Percentiles rank a stretch among this genome's conserved stretches.
phyloP scores from a whole-genome alignment of 768 basidiomycete genomes.

The Mycena galopus region DNA sequence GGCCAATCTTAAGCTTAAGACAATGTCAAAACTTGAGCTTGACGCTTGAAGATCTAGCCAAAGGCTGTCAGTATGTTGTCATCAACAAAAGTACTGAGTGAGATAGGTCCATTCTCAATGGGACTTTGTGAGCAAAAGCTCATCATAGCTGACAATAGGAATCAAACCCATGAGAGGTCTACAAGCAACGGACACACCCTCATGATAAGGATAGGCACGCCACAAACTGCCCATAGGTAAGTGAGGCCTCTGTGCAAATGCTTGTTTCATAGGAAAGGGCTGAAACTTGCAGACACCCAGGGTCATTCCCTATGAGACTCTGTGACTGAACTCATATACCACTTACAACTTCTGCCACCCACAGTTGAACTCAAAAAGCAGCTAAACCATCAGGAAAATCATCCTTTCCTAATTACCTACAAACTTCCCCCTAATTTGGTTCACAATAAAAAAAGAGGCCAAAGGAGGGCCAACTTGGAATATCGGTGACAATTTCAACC shows the following conservation, averaged over 20 bases:
- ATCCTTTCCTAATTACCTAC: no score
- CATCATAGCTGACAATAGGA: neutral
- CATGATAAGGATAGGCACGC: no score
- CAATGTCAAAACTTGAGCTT: no score
- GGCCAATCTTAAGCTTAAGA: no score
- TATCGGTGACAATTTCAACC: no score
- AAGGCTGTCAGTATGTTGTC: conserved; percentile 1
- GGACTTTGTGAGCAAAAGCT: neutral
- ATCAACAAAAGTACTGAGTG: neutral
- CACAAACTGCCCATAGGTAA: neutral
- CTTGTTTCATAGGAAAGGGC: neutral
- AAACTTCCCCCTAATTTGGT: no score
- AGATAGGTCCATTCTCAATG: neutral
- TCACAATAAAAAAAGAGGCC: no score
- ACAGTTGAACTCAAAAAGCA: conserved; percentile 4
- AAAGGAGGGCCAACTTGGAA: no score
- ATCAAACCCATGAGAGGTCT: neutral
- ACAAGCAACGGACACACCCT: neutral
- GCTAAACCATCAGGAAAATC: no score
- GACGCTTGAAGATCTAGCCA: neutral
- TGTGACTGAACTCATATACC: neutral
- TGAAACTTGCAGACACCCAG: neutral
- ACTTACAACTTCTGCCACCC: neutral
- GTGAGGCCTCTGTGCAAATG: neutral
- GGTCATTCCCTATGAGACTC: neutral